Conservation (phyloP, 2,329 filamentous ascomycete genomes). For the Zymoseptoria tritici region DNA sequence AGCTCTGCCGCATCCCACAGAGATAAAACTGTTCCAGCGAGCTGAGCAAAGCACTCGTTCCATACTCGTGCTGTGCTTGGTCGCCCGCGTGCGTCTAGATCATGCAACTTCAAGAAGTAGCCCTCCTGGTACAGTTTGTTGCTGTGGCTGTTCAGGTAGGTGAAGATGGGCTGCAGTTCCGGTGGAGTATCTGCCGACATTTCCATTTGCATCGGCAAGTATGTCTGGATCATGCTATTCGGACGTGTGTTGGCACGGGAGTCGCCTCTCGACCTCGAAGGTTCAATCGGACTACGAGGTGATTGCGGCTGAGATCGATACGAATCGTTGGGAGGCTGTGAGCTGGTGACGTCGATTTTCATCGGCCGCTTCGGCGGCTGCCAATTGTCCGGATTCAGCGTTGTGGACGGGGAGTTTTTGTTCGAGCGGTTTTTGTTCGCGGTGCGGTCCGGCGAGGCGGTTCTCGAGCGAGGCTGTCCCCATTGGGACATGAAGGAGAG, state of each 20-base stretch:
- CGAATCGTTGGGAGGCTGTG: conserved; percentile 4
- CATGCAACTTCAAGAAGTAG: conserved; percentile 93
- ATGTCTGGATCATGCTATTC: conserved; percentile 77
- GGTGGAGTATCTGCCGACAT: conserved; percentile 77
- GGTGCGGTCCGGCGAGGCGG: conserved; percentile 6
- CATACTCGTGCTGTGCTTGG: conserved; percentile 81
- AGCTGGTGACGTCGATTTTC: conserved; percentile 21
- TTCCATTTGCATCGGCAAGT: conserved; percentile 80
- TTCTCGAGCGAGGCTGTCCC: conserved; percentile 42
- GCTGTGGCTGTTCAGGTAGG: conserved; percentile 84
- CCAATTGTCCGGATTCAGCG: conserved; percentile 11
- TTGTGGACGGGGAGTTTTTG: conserved; percentile 9
- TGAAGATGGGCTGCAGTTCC: conserved; percentile 90
- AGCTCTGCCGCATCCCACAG: conserved; percentile 92
- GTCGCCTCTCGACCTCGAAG: conserved; percentile 39
- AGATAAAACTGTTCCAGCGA: conserved; percentile 89
- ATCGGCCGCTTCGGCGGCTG: conserved; percentile 13
- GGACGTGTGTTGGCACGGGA: conserved; percentile 57
- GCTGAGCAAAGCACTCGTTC: conserved; percentile 94
- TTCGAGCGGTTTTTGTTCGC: conserved; percentile 8
- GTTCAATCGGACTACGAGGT: conserved; percentile 29
- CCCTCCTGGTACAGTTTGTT: conserved; percentile 98
- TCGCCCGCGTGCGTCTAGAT: conserved; percentile 83
- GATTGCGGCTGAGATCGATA: conserved; percentile 22
- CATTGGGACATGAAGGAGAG: conserved; percentile 83